A percentile compares a stretch with the other conserved stretches of the same genome.
phyloP scores from a whole-genome alignment of 2,329 filamentous ascomycete species.

The Ascochyta viciae-villosae region DNA sequence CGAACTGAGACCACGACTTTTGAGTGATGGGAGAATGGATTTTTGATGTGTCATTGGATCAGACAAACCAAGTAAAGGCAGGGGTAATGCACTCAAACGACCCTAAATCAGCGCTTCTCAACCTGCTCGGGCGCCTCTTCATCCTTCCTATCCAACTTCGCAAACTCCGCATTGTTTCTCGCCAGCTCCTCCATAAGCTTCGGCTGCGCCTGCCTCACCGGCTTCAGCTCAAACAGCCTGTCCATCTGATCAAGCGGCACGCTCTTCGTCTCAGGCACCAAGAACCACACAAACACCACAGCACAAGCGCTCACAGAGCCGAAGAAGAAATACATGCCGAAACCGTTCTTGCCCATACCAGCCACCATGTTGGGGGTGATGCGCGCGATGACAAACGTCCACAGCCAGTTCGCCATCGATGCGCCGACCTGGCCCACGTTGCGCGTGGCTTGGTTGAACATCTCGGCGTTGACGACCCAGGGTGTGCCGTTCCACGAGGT shows the following conservation, averaged over 20 bases:
- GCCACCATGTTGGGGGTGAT: conserved; percentile 72
- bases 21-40: no score
- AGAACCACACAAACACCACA: conserved; percentile 51
- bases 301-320: conserved; percentile 56
- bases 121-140: conserved; percentile 6
- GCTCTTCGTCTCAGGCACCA: conserved; percentile 53
- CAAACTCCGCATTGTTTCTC: conserved; percentile 10
- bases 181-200: conserved; percentile 18
- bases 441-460: conserved; percentile 74
- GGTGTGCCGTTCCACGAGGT: conserved; percentile 75
- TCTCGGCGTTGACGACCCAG: conserved; percentile 77
- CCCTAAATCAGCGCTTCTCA: conserved; percentile 5
- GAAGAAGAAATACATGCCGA: conserved; percentile 57
- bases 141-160: conserved; percentile 16
- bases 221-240: conserved; percentile 55
- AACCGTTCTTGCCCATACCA: conserved; percentile 48
- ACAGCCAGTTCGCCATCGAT: conserved; percentile 75
- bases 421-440: conserved; percentile 64
- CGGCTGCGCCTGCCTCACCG: conserved; percentile 49
- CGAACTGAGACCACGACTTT: no score
- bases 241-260: conserved; percentile 58
- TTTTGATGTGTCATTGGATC: no score
- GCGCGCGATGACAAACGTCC: conserved; percentile 72
- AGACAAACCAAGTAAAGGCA: no score
- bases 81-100: no score